These are phyloP conservation scores for Globisporangium echinulatum DNA, from an alignment of 352 stramenopile genomes.

Conservation along the genomic window DNA sequence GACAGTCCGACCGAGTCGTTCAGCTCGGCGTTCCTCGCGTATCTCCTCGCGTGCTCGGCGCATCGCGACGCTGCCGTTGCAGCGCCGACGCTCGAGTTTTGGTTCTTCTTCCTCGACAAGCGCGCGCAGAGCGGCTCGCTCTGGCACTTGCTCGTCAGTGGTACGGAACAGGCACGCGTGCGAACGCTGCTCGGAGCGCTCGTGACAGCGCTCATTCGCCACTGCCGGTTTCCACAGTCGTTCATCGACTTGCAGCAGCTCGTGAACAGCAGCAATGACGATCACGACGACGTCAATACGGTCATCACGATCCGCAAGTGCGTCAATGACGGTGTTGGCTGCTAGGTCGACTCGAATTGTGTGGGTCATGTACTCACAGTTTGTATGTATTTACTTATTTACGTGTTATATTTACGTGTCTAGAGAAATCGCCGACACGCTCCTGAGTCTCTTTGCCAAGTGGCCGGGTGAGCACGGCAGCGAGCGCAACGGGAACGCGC, in stretches of 20 bases:
- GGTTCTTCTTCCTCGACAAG: slow-evolving; percentile 85
- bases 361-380: too few relatives aligned
- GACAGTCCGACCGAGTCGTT: slow-evolving; percentile 8
- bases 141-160: slow-evolving; percentile 29
- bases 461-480: slow-evolving; percentile 46
- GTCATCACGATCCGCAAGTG: slow-evolving; percentile 52
- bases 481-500: slow-evolving; percentile 27
- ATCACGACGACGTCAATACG: slow-evolving; percentile 54
- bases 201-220: slow-evolving; percentile 59
- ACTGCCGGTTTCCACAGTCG: slow-evolving; percentile 51
- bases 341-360: too few relatives aligned
- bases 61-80: slow-evolving; percentile 44
- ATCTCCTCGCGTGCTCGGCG: slow-evolving; percentile 56
- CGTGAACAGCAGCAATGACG: slow-evolving; percentile 44
- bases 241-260: slow-evolving; percentile 54
- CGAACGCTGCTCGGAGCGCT: slow-evolving; percentile 46
- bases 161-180: slow-evolving; percentile 25
- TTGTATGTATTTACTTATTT: background rate
- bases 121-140: slow-evolving; percentile 35
- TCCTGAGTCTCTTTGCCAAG: slow-evolving; percentile 77
- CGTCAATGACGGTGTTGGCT: background rate
- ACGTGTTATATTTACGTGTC: too few relatives aligned
- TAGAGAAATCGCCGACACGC: slow-evolving; percentile 77
- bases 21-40: slow-evolving; percentile 38
- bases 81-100: slow-evolving; percentile 78